Evolutionary conservation across 2,329 filamentous ascomycete genomes (phyloP).

Genomic region (Xylariaceae sp.): DNA sequence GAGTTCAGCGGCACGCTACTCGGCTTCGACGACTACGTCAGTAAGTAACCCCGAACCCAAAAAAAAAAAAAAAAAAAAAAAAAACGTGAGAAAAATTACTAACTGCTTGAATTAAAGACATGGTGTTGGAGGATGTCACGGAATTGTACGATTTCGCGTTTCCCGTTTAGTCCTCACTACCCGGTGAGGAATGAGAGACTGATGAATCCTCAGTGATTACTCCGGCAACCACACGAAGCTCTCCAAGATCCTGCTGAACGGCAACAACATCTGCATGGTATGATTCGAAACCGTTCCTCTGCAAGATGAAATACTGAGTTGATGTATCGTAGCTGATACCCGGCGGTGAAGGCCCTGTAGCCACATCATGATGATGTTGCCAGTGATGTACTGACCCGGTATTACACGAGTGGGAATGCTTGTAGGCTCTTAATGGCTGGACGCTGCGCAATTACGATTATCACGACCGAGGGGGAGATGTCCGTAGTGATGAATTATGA

Average conservation of each 20-base stretch:
- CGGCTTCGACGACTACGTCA: slow-evolving; percentile 99
- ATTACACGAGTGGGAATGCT: neutral
- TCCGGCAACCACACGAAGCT: slow-evolving; percentile 82
- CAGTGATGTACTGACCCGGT: neutral
- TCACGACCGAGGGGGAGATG: slow-evolving; percentile 10
- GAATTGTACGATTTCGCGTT: slow-evolving; percentile 64
- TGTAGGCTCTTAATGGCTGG: neutral
- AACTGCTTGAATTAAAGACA: slow-evolving; percentile 76
- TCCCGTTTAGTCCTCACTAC: neutral
- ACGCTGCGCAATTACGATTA: neutral
- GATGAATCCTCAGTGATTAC: slow-evolving; percentile 67
- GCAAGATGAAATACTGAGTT: slow-evolving; percentile 10
- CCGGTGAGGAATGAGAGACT: slow-evolving; percentile 17
- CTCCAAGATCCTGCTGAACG: slow-evolving; percentile 91
- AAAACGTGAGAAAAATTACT: no score
- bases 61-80: no score
- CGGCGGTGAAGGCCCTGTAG: slow-evolving; percentile 66
- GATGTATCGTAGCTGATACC: slow-evolving; percentile 61
- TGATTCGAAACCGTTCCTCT: slow-evolving; percentile 23
- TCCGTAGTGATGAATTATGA: slow-evolving; percentile 9
- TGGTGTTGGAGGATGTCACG: slow-evolving; percentile 96
- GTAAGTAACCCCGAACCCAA: slow-evolving; percentile 63
- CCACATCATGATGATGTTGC: slow-evolving; percentile 29
- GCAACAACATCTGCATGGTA: slow-evolving; percentile 99
- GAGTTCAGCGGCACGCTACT: slow-evolving; percentile 94